phyloP scores from a whole-genome alignment of 495 filamentous ascomycete species.

The Neurospora sp. region DNA sequence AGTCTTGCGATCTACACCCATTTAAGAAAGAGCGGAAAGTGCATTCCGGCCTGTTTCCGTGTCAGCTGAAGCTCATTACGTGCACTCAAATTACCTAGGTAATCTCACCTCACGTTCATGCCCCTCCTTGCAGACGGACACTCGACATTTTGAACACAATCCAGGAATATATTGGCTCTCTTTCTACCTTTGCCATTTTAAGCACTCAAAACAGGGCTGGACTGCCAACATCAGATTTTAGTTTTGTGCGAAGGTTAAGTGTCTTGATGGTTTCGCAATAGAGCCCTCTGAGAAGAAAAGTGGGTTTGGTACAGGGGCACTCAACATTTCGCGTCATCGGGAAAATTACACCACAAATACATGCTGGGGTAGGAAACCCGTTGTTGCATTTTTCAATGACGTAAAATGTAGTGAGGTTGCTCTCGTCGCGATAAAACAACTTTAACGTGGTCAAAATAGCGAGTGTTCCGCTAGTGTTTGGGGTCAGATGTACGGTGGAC shows the following conservation, averaged over 20 bases:
- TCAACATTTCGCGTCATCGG: background rate
- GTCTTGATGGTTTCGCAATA: background rate
- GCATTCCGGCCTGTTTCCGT: too few species aligned
- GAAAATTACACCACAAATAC: background rate
- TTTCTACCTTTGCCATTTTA: fast-evolving
- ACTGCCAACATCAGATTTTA: fast-evolving
- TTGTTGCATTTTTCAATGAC: too few species aligned
- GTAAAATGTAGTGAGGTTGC: too few species aligned
- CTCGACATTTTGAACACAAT: background rate
- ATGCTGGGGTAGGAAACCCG: background rate
- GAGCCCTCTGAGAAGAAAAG: background rate
- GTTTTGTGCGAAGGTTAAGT: background rate
- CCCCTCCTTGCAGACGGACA: background rate
- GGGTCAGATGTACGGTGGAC: too few species aligned
- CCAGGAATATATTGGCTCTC: fast-evolving
- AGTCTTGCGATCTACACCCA: too few species aligned
- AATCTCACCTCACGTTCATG: background rate
- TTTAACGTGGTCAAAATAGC: background rate
- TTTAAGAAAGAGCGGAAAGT: too few species aligned
- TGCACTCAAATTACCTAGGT: too few species aligned
- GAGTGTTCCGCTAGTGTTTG: too few species aligned
- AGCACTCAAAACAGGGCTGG: fast-evolving
- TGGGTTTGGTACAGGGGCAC: background rate
- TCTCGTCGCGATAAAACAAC: background rate
- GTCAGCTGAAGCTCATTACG: too few species aligned